Evolutionary conservation across 202 grass and related monocot species (phyloP).

Genomic region (Saccharum hybrid): DNA sequence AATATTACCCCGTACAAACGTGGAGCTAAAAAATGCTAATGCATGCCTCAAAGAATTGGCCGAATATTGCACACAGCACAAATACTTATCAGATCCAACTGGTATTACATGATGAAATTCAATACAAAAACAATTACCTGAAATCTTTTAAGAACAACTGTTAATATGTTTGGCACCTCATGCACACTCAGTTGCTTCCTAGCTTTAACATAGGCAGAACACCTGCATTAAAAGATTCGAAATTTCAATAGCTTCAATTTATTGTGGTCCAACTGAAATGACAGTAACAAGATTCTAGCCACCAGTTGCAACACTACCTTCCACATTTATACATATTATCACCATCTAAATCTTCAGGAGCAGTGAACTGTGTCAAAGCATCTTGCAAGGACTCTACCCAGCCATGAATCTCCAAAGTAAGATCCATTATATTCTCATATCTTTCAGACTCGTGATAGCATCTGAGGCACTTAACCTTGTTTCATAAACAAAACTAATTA

Average conservation of each 20-base stretch:
- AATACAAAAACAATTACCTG: slow-evolving; percentile 57
- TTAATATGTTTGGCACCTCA: slow-evolving; percentile 99
- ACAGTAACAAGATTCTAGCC: slow-evolving; percentile 31
- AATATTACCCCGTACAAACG: slow-evolving; percentile 4
- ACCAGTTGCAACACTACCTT: slow-evolving; percentile 59
- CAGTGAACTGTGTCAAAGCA: slow-evolving; percentile 97
- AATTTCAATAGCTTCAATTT: slow-evolving; percentile 37
- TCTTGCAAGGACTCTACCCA: slow-evolving; percentile 99
- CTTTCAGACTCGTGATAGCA: slow-evolving; percentile 96
- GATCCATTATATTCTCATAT: slow-evolving; percentile 99
- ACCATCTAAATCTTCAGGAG: slow-evolving; percentile 98
- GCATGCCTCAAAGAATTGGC: slow-evolving; percentile 25
- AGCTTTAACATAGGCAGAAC: slow-evolving; percentile 93
- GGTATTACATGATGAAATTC: slow-evolving; percentile 37
- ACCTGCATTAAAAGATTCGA: slow-evolving; percentile 55
- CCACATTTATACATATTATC: slow-evolving; percentile 99
- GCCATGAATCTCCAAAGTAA: slow-evolving; percentile 99
- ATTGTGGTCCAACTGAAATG: slow-evolving; percentile 22
- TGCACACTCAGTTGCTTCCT: slow-evolving; percentile 95
- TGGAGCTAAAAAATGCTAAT: slow-evolving; percentile 27
- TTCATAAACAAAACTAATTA: slow-evolving; percentile 55
- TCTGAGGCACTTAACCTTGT: slow-evolving; percentile 96
- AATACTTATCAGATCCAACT: slow-evolving; percentile 27
- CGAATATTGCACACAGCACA: slow-evolving; percentile 17
- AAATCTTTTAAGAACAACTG: slow-evolving; percentile 98